These are phyloP conservation scores for Plantago major DNA, from an alignment of 257 asterid genomes.

Conservation along the genomic window DNA sequence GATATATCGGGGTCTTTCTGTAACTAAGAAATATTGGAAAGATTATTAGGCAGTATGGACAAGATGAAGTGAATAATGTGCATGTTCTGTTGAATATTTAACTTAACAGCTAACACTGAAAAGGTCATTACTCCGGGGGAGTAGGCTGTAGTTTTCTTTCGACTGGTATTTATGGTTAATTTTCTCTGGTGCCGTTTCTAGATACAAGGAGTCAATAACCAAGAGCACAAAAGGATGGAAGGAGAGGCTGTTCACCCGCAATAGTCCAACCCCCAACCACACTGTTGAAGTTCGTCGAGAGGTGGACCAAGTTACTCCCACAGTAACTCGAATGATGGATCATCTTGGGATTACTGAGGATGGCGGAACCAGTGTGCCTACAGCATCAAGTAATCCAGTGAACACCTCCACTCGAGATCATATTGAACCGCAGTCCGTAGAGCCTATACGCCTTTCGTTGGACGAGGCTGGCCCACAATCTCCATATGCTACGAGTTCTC, in stretches of 20 bases:
- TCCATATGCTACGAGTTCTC: conserved; percentile 47
- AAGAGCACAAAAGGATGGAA: conserved; percentile 96
- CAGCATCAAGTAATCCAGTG: conserved; percentile 32
- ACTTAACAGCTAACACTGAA: too few relatives aligned
- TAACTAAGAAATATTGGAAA: too few relatives aligned
- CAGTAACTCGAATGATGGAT: conserved; percentile 56
- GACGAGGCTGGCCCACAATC: conserved; percentile 35
- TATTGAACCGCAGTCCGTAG: conserved; percentile 26
- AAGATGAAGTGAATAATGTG: too few relatives aligned
- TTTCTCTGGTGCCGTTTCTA: conserved; percentile 11
- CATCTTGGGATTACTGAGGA: conserved; percentile 56
- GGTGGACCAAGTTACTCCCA: conserved; percentile 26
- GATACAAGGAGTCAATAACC: conserved; percentile 79
- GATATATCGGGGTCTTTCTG: too few relatives aligned
- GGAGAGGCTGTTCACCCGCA: conserved; percentile 82
- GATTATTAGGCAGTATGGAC: too few relatives aligned
- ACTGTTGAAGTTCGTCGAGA: conserved; percentile 46
- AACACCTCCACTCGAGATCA: conserved; percentile 24
- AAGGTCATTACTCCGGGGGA: too few relatives aligned
- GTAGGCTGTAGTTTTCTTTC: too few relatives aligned
- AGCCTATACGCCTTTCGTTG: conserved; percentile 28
- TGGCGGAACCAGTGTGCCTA: conserved; percentile 30
- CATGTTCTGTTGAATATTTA: too few relatives aligned
- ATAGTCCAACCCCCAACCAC: conserved; percentile 38
- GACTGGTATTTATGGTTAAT: not conserved